phyloP scores from a whole-genome alignment of 2,329 filamentous ascomycete species.

The Stagonosporopsis rhizophila region DNA sequence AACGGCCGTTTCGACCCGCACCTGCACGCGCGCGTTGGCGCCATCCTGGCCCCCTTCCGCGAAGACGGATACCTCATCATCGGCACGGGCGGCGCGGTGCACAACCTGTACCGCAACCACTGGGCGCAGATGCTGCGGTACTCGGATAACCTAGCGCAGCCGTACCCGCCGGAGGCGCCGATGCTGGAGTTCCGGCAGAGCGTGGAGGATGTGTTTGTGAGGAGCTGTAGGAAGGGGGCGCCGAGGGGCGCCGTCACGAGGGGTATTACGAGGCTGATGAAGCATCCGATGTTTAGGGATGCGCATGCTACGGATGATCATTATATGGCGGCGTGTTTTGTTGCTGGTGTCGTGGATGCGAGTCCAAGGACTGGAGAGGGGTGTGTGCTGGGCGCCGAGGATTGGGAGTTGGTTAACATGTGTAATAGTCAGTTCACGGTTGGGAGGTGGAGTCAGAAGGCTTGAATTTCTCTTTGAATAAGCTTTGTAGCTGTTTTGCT shows the following conservation, averaged over 20 bases:
- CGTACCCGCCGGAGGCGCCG: conserved; percentile 64
- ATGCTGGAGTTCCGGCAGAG: conserved; percentile 71
- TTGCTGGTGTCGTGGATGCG: conserved; percentile 58
- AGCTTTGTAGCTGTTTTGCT: neutral
- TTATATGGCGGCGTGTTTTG: conserved; percentile 71
- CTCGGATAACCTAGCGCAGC: conserved; percentile 68
- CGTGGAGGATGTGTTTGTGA: conserved; percentile 65
- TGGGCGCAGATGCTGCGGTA: conserved; percentile 71
- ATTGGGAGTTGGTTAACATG: conserved; percentile 46
- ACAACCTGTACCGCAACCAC: conserved; percentile 73
- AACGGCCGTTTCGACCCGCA: conserved; percentile 64
- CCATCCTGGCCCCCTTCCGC: conserved; percentile 63
- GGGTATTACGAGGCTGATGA: conserved; percentile 69
- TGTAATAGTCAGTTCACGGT: conserved; percentile 46
- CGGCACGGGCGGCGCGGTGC: conserved; percentile 68
- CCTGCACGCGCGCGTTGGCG: conserved; percentile 65
- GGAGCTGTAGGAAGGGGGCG: conserved; percentile 55
- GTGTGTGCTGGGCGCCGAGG: conserved; percentile 39
- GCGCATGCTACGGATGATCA: conserved; percentile 75
- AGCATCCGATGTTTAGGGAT: conserved; percentile 69
- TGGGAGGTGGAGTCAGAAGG: conserved; percentile 30
- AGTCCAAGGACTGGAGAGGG: conserved; percentile 29
- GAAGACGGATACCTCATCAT: conserved; percentile 64
- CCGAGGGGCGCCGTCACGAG: conserved; percentile 58
- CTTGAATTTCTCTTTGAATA: neutral